Evolutionary conservation across 345 rosid species (phyloP).

Genomic region (Eucalyptus curtisii): DNA sequence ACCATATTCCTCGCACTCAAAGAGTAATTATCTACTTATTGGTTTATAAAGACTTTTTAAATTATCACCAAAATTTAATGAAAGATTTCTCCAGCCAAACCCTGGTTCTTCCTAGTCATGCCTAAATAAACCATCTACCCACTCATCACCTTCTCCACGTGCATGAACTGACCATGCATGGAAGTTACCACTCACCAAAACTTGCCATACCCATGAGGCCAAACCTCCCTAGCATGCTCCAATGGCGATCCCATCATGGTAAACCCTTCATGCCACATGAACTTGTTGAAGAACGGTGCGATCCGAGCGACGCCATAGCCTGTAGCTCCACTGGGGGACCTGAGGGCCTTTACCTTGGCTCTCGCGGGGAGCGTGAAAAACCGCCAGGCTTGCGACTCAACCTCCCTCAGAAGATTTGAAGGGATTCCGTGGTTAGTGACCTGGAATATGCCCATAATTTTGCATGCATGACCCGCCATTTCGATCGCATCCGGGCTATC

Average conservation of each 20-base stretch:
- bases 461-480: constrained; percentile 43
- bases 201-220: constrained; percentile 38
- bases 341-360: constrained; percentile 48
- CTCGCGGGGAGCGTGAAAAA: constrained; percentile 54
- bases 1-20: neutral
- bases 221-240: constrained; percentile 54
- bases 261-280: constrained; percentile 96
- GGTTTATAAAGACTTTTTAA: neutral
- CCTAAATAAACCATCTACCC: neutral
- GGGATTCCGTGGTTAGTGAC: constrained; percentile 51
- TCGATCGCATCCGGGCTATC: constrained; percentile 19
- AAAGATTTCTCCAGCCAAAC: neutral
- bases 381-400: constrained; percentile 30
- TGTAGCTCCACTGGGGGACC: constrained; percentile 34
- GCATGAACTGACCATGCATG: constrained; percentile 11
- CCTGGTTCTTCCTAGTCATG: neutral
- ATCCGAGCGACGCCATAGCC: constrained; percentile 79
- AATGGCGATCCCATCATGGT: constrained; percentile 59
- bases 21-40: neutral
- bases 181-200: constrained; percentile 49
- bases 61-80: neutral
- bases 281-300: constrained; percentile 52
- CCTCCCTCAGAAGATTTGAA: constrained; percentile 19
- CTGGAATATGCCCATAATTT: constrained; percentile 70
- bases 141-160: neutral